A percentile compares a stretch with the other conserved stretches of the same genome.
phyloP scores from a whole-genome alignment of 2,329 filamentous ascomycete species.

The Beauveria sp. region DNA sequence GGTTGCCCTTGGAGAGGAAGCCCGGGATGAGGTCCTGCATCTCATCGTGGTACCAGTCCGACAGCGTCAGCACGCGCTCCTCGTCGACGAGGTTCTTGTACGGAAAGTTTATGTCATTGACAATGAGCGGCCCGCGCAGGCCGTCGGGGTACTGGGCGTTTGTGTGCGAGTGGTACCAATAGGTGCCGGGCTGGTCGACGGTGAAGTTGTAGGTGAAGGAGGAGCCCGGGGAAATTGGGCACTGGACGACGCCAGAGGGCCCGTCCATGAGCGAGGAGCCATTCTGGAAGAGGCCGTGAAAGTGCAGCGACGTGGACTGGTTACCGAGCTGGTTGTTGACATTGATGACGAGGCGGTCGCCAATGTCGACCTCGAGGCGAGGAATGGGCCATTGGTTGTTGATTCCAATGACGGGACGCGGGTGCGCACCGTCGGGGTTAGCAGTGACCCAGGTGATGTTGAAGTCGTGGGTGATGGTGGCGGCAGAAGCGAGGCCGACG shows the following conservation, averaged over 20 bases:
- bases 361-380: constrained; percentile 52
- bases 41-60: constrained; percentile 63
- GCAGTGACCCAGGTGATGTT: constrained; percentile 63
- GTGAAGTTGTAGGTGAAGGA: constrained; percentile 64
- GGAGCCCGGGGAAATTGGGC: constrained; percentile 54
- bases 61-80: constrained; percentile 56
- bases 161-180: constrained; percentile 72
- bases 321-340: constrained; percentile 54
- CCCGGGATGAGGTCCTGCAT: constrained; percentile 37
- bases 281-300: constrained; percentile 65
- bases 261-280: constrained; percentile 67
- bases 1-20: constrained; percentile 48
- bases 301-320: constrained; percentile 57
- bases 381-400: constrained; percentile 72
- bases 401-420: constrained; percentile 65
- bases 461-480: constrained; percentile 54
- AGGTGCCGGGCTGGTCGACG: constrained; percentile 60
- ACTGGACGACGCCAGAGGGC: constrained; percentile 58
- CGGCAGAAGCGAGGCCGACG: constrained; percentile 27
- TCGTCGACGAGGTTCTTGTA: constrained; percentile 52
- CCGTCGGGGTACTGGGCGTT: constrained; percentile 65
- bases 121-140: constrained; percentile 54
- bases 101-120: constrained; percentile 55
- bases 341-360: constrained; percentile 54
- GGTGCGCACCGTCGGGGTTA: constrained; percentile 61